phyloP scores from a whole-genome alignment of 2,329 filamentous ascomycete genomes.

The Xylaria multiplex region DNA sequence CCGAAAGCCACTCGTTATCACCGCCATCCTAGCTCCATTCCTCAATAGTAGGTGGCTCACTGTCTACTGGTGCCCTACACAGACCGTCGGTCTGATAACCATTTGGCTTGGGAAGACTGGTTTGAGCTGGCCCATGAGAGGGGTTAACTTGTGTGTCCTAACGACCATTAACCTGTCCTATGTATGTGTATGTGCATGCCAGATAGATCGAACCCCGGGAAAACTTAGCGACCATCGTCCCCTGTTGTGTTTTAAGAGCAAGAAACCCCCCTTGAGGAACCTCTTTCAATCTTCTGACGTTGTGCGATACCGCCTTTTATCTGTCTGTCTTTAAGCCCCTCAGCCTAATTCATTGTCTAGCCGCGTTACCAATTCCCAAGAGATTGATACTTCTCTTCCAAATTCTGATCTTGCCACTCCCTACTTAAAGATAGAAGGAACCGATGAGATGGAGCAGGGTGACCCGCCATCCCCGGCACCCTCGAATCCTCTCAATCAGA shows the following conservation, averaged over 20 bases:
- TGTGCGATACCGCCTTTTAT: conserved; percentile 25
- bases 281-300: conserved; percentile 28
- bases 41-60: conserved; percentile 16
- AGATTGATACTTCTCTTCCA: conserved; percentile 18
- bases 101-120: conserved; percentile 14
- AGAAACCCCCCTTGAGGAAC: conserved; percentile 25
- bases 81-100: conserved; percentile 9
- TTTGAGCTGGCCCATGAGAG: conserved; percentile 18
- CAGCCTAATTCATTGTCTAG: conserved; percentile 7
- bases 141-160: conserved; percentile 18
- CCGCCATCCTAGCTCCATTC: conserved; percentile 20
- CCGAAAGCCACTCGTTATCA: conserved; percentile 13
- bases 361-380: conserved; percentile 16
- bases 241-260: conserved; percentile 19
- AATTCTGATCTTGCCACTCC: not conserved
- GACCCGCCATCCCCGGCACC: conserved; percentile 59
- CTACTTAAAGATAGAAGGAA: conserved; percentile 22
- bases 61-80: conserved; percentile 13
- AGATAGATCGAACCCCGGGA: conserved; percentile 32
- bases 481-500: conserved; percentile 50
- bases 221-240: conserved; percentile 20
- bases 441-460: conserved; percentile 46
- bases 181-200: conserved; percentile 34
- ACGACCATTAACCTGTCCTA: conserved; percentile 14
- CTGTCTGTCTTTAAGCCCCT: not conserved